Percentiles rank a stretch among this genome's conserved stretches.
These are phyloP conservation scores for Gastrolobium villosum DNA, from an alignment of 306 rosid genomes.

Conservation along the genomic window DNA sequence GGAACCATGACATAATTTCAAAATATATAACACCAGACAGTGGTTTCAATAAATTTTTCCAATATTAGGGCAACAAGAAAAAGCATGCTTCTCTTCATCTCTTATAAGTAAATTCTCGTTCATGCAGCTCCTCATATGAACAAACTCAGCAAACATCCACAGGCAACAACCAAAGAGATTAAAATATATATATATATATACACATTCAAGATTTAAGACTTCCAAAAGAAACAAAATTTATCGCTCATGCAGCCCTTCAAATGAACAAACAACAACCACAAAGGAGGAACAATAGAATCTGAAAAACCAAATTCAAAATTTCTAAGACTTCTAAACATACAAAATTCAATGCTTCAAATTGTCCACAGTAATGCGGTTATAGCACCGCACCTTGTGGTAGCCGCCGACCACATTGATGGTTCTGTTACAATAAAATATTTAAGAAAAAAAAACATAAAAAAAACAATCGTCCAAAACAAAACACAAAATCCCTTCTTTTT, in stretches of 20 bases:
- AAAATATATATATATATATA: background rate
- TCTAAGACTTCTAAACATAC: background rate
- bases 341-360: background rate
- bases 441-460: too few species aligned
- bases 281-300: conserved; percentile 8
- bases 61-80: conserved; percentile 46
- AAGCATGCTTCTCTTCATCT: conserved; percentile 35
- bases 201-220: conserved; percentile 2
- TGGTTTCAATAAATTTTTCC: conserved; percentile 34
- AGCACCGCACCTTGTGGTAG: background rate
- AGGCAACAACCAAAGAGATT: background rate
- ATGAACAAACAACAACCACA: conserved; percentile 33
- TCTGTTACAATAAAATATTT: conserved; percentile 13
- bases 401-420: conserved; percentile 1
- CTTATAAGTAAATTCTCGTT: too few species aligned
- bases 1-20: conserved; percentile 19
- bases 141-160: conserved; percentile 26
- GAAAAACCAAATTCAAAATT: conserved; percentile 14
- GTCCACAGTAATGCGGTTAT: conserved; percentile 4
- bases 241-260: conserved; percentile 39
- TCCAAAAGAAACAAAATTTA: background rate
- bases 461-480: too few species aligned
- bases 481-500: too few species aligned
- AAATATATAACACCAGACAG: conserved; percentile 8
- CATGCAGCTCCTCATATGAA: too few species aligned